Evolutionary conservation across 257 asterid species (phyloP).

Genomic region (Scutellaria barbata): DNA sequence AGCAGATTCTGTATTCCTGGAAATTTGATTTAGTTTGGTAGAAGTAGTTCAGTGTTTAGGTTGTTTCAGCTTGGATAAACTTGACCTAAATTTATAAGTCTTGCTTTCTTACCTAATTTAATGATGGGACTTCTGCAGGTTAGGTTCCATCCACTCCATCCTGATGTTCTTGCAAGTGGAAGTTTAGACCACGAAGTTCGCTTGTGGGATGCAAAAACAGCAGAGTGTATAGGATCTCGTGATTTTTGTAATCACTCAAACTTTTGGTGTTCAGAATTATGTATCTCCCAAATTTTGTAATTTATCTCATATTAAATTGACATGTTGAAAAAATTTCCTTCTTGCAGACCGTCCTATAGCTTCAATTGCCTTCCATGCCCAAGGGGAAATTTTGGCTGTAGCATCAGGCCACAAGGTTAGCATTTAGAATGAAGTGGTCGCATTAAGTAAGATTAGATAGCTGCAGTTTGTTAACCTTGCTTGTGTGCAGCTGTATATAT

Average conservation of each 20-base stretch:
- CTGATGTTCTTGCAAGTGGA: conserved; percentile 94
- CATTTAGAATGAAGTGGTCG: conserved; percentile 32
- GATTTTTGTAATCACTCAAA: conserved; percentile 77
- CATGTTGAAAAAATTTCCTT: conserved; percentile 27
- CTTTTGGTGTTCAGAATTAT: conserved; percentile 22
- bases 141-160: conserved; percentile 88
- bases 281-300: conserved; percentile 12
- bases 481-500: conserved; percentile 76
- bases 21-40: conserved; percentile 11
- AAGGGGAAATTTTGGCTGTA: conserved; percentile 93
- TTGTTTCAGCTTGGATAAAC: conserved; percentile 34
- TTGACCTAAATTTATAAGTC: background rate
- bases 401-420: conserved; percentile 99
- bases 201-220: conserved; percentile 85
- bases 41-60: conserved; percentile 22
- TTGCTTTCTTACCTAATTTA: conserved; percentile 37
- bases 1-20: conserved; percentile 13
- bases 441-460: conserved; percentile 28
- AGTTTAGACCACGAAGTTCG: conserved; percentile 99
- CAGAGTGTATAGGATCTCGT: conserved; percentile 90
- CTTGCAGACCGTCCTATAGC: conserved; percentile 94
- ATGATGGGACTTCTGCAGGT: conserved; percentile 62
- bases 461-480: conserved; percentile 40
- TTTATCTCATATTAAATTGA: conserved; percentile 17
- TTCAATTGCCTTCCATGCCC: conserved; percentile 97